phyloP scores from a whole-genome alignment of 257 asterid genomes.

The Verbena officinalis region DNA sequence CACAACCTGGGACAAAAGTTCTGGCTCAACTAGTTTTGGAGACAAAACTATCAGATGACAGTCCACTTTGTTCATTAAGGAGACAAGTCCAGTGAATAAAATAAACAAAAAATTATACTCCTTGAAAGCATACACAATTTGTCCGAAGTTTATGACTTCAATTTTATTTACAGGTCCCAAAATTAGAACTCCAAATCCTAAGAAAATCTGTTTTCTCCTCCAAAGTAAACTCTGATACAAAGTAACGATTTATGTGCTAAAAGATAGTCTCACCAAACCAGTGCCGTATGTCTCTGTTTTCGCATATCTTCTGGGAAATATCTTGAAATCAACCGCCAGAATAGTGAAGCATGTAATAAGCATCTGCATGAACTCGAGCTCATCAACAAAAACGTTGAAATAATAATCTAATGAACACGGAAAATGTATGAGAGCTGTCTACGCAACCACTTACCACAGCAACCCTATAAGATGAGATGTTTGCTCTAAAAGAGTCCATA shows the following conservation, averaged over 20 bases:
- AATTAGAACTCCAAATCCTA: background rate
- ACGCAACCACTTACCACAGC: slow-evolving; percentile 56
- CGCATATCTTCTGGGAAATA: slow-evolving; percentile 94
- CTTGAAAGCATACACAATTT: no score
- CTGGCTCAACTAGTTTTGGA: slow-evolving; percentile 2
- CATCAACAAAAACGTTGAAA: slow-evolving; percentile 24
- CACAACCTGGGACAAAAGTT: background rate
- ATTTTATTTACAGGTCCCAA: background rate
- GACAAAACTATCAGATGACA: slow-evolving; percentile 4
- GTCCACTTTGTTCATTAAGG: slow-evolving; percentile 13
- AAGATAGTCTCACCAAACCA: slow-evolving; percentile 65
- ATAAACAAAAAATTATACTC: no score
- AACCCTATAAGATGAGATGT: slow-evolving; percentile 79
- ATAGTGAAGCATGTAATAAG: slow-evolving; percentile 74
- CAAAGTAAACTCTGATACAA: background rate
- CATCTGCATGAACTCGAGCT: slow-evolving; percentile 63
- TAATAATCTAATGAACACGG: slow-evolving; percentile 25
- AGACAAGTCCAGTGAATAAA: background rate
- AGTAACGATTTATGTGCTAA: slow-evolving; percentile 4
- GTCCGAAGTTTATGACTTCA: background rate
- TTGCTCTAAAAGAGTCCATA: slow-evolving; percentile 47
- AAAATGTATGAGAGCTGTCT: background rate
- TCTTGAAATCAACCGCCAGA: slow-evolving; percentile 94
- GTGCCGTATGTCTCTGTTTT: slow-evolving; percentile 96
- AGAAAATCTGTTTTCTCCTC: background rate